Evolutionary conservation across 352 stramenopile genomes (phyloP), one percentile per base, ranked within the genome.

Genomic region (Phytophthora constricta): DNA sequence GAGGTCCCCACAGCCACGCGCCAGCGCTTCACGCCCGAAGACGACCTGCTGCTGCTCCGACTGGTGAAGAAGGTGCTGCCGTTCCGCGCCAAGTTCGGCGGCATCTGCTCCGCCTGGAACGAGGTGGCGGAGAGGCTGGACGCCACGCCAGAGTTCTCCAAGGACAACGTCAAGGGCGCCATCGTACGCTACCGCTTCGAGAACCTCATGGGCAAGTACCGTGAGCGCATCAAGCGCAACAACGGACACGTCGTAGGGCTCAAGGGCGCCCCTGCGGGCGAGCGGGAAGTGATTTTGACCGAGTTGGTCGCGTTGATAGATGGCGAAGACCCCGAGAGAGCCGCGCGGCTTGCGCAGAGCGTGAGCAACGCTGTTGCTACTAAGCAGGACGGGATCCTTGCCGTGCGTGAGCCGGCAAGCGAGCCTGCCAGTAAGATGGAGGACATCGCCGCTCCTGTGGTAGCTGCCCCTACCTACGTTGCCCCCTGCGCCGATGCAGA

Each of bases 101-200:
- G 61, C 14, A 78, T 78, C 58, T 78, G 65, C 10, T 23, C 61
- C 7, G 70, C 60, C 13, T 78, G 70, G 70, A 67, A 78, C 47
- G 61, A 78, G 20, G 70, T 78, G 56, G 70, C 70, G 16, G 45
- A 37, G 26, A 74, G 68, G 31, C 43, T 78, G 31, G 57, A 72
- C 42, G 68, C 43, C 17, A 62, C 51, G 14, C 57, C 60, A 0
- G 65, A 69, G 7, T 78, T 78, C 48, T 69, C 61, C 16, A 78
- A 78, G 57, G 57, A 75, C 60, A 60, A 53, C 34, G 62, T 78
- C 19, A 74, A 78, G 28, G 70, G 70, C 19, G 64, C 65, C 1
- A 74, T 75, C 9, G 70, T 78, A 34, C 70, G 70, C 47, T 78
- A 78, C 43, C 70, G 70, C 23, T 78, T 78, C 41, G 65, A 78